These are phyloP conservation scores for Malassezia slooffiae DNA, from an alignment of 1,284 basidiomycete species.

Conservation along the genomic window DNA sequence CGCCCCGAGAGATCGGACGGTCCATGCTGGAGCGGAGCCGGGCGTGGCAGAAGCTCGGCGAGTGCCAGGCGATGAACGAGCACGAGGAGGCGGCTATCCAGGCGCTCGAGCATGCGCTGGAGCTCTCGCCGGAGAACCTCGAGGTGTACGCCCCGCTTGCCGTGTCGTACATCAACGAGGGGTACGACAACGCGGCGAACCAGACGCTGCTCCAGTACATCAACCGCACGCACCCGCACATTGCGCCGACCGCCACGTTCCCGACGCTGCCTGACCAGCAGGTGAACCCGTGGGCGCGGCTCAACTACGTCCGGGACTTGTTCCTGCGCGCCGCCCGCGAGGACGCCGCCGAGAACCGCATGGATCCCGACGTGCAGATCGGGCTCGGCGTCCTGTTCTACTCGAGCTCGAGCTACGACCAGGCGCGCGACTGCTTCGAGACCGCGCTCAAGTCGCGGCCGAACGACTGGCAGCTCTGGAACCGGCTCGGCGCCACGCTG, in stretches of 20 bases:
- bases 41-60: conserved; percentile 84
- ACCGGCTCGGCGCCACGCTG: conserved; percentile 82
- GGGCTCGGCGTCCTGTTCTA: conserved; percentile 90
- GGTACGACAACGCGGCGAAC: conserved; percentile 76
- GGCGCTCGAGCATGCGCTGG: conserved; percentile 51
- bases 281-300: conserved; percentile 69
- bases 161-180: conserved; percentile 94
- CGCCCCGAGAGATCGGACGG: conserved; percentile 36
- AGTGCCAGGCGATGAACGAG: conserved; percentile 93
- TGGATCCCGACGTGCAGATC: conserved; percentile 88
- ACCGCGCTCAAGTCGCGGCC: conserved; percentile 69
- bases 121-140: conserved; percentile 67
- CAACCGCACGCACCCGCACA: conserved; percentile 60
- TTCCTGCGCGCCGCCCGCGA: conserved; percentile 73
- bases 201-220: conserved; percentile 81
- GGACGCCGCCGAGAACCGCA: conserved; percentile 50
- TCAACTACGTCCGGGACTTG: conserved; percentile 67
- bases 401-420: conserved; percentile 64
- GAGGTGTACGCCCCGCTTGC: conserved; percentile 54
- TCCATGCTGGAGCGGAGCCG: conserved; percentile 58
- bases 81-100: conserved; percentile 53
- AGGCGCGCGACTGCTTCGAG: conserved; percentile 80
- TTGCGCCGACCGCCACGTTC: conserved; percentile 55
- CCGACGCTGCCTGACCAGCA: conserved; percentile 41
- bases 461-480: conserved; percentile 91